Conservation (phyloP, 352 stramenopile species). For the Pythium sukuiense region DNA sequence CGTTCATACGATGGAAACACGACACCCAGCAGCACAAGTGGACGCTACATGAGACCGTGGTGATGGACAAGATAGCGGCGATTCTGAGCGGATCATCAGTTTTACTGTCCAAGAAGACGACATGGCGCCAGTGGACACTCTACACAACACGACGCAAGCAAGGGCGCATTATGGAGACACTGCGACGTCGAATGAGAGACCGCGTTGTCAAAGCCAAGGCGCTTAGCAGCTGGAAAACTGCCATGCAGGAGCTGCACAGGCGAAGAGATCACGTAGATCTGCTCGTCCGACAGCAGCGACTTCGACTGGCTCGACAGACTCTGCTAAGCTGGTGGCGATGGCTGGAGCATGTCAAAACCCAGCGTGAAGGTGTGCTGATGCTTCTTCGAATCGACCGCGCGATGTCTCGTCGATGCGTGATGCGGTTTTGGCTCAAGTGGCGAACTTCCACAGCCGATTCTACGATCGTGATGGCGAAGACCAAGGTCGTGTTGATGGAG, state of each 20-base stretch:
- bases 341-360: background rate
- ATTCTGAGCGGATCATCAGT: slow-evolving; percentile 3
- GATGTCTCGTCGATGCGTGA: background rate
- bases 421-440: slow-evolving; percentile 14
- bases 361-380: slow-evolving; percentile 12
- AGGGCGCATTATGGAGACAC: background rate
- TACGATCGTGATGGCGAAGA: slow-evolving; percentile 1
- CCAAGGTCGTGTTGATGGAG: slow-evolving; percentile 7
- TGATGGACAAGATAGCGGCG: slow-evolving; percentile 6
- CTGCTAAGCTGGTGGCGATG: slow-evolving; percentile 1
- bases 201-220: background rate
- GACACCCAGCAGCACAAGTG: slow-evolving; percentile 2
- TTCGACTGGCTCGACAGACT: too few relatives aligned
- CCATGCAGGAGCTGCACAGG: background rate
- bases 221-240: slow-evolving; percentile 6
- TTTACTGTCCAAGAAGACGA: slow-evolving; percentile 9
- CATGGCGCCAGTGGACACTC: slow-evolving; percentile 5
- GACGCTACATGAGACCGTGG: background rate
- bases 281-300: too few relatives aligned
- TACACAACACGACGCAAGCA: slow-evolving; percentile 9
- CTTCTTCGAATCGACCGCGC: slow-evolving; percentile 3
- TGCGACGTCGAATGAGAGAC: background rate
- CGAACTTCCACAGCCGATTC: background rate
- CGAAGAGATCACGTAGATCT: too few relatives aligned
- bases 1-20: slow-evolving; percentile 12